Evolutionary conservation across 768 basidiomycete species (phyloP), one percentile per base, ranked within the genome.

Genomic region (Panus rudis): DNA sequence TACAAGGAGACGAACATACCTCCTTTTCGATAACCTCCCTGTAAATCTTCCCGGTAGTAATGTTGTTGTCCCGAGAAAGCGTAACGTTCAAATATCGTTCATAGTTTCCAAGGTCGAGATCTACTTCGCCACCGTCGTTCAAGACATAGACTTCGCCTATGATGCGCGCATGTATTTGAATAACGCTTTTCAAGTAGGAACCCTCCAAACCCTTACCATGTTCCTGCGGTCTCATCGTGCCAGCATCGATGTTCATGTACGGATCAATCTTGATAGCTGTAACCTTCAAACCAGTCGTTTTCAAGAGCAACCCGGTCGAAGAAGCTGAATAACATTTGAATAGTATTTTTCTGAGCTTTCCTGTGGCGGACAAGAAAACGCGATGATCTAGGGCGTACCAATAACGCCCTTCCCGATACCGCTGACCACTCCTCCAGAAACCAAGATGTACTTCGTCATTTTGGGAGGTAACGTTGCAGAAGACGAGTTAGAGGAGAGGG

Each of bases 201-300:
- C 17, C 22, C 19, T 16, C 17, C 38, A 5, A n/a, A 28, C 33
- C 50, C 81, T 73, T 62, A 90, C 93, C 94, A 61, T 99, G 94
- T 64, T 99, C 94, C 13, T 92, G 94, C 12, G 94, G 94, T 39
- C 91, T 75, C 94, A 99, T 99, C 16, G 94, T 98, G 26, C 94
- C 94, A 19, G 94, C 94, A 73, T 99, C 94, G 55, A 99, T 97
- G 68, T 99, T 99, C 94, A 99, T 98, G 56, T 99, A 99, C 12
- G 94, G 94, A 62, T 99, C 94, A 57, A 99, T 98, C 69, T 99
- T 99, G 74, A 99, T 97, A 10, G 94, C 89, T 6, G 94, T 99
- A 54, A 97, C 94, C 69, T 92, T 96, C 48, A 96, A 73, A 37
- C 94, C 94, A 27, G 84, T 81, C 33, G 90, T 97, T 68, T 97